Conservation (phyloP, 2,329 filamentous ascomycete genomes). For the Fonsecaea pedrosoi region DNA sequence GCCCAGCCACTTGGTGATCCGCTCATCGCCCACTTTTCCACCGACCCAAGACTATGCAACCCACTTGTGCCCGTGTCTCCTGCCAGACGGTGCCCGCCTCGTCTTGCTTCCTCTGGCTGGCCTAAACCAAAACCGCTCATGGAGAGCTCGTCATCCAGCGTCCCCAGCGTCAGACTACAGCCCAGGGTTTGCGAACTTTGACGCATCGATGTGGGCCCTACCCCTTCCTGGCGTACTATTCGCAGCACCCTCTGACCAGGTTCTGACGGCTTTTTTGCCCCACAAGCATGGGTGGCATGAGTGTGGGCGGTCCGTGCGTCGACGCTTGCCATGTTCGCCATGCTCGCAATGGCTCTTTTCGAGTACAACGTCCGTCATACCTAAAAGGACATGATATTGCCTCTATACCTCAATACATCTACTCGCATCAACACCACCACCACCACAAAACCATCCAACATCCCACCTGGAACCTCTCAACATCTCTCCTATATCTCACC, state of each 20-base stretch:
- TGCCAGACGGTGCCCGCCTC: conserved; percentile 38
- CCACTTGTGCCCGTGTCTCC: conserved; percentile 31
- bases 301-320: conserved; percentile 33
- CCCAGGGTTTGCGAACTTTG: conserved; percentile 38
- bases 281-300: conserved; percentile 36
- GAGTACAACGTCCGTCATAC: conserved; percentile 34
- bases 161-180: conserved; percentile 36
- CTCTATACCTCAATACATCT: conserved; percentile 35
- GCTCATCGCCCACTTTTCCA: conserved; percentile 28
- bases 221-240: conserved; percentile 37
- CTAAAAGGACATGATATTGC: conserved; percentile 36
- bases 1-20: conserved; percentile 40
- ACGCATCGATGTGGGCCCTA: conserved; percentile 35
- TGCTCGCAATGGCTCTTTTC: conserved; percentile 19
- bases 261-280: conserved; percentile 36
- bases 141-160: conserved; percentile 38
- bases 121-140: conserved; percentile 38
- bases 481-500: conserved; percentile 18
- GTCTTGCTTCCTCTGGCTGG: conserved; percentile 31
- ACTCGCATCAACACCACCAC: conserved; percentile 32
- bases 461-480: conserved; percentile 25
- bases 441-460: conserved; percentile 16
- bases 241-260: conserved; percentile 36
- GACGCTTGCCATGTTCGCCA: conserved; percentile 34
- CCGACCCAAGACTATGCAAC: conserved; percentile 34